Base-by-base conservation (phyloP, 1,139 yeast species). In the Magnusiomyces paraingens region DNA sequence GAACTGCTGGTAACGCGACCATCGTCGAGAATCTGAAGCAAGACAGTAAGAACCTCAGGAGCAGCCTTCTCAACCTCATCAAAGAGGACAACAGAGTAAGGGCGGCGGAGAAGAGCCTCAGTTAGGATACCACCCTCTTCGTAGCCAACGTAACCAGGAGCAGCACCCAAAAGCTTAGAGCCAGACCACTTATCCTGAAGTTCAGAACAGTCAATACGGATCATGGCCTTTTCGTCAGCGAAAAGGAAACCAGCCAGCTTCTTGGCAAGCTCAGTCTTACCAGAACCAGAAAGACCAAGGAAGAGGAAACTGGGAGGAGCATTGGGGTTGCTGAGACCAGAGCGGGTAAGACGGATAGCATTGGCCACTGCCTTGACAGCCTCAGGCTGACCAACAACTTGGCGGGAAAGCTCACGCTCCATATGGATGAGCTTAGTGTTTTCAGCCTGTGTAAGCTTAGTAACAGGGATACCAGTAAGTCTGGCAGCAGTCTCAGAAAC, bases 31-130 rank as follows among this genome's bases (percentile, higher is more conserved):
- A 93, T 82, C 70, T 93, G 99, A 63, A 93, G 77, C 64, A 93
- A 77, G 20, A 93, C 84, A 3, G 96, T 94, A 69, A 93, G 78
- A 1, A 94, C 99, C 70, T 93, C 98, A 1, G 99, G 99, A 1
- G 96, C 96, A n/a, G 99, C 99, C 73, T 93, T 93, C 68, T 93
- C 99, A 55, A 93, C 95, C 73, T 93, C 99, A 73, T 93, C 99
- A 66, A 93, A 93, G 60, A 93, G 76, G 35, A 93, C 80, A 29
- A 94, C 99, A 3, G 98, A 87, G 74, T 93, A 94, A 53, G 99
- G 99, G 59, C 86, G 84, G 68, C 97, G 82, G 58, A 89, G 79
- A 58, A 93, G 77, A 57, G 94, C 95, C 66, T 93, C 96, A 1
- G 99, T 93, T 62, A 93, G 78, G 62, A 91, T 82, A 62, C 99